A percentile compares a stretch with the other conserved stretches of the same genome.
Conservation (phyloP, 768 basidiomycete genomes). For the Mycena rebaudengoi region DNA sequence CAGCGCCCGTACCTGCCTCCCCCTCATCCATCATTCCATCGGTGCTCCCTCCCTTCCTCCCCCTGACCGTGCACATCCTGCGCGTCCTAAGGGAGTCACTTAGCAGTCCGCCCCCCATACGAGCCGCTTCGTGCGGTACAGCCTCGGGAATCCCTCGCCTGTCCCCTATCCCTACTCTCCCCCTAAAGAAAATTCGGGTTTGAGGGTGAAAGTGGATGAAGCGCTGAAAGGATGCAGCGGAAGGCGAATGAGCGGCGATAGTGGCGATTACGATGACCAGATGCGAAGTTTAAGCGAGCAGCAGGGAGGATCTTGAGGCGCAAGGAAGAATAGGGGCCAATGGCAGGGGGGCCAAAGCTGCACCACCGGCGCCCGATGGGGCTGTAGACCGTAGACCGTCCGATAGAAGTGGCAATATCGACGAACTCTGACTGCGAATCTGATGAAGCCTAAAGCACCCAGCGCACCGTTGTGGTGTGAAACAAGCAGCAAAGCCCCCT, state of each 20-base stretch:
- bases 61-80: no score
- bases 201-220: not conserved
- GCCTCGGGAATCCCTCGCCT: no score
- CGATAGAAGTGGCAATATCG: not conserved
- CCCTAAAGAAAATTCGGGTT: not conserved
- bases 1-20: no score
- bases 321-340: not conserved
- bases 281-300: slow-evolving; percentile 3
- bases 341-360: not conserved
- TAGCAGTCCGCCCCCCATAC: no score
- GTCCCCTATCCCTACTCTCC: no score
- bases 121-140: no score
- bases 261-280: not conserved
- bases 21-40: no score
- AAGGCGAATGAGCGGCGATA: not conserved
- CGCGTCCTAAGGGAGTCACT: no score
- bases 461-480: not conserved
- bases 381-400: not conserved
- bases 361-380: not conserved
- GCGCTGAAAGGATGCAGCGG: not conserved
- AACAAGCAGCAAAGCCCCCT: not conserved
- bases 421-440: not conserved
- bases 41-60: no score
- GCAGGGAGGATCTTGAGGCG: not conserved
- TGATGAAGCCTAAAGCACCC: not conserved